Evolutionary conservation across 176 grass and related monocot genomes (phyloP).

Genomic region (Bromus sterilis): DNA sequence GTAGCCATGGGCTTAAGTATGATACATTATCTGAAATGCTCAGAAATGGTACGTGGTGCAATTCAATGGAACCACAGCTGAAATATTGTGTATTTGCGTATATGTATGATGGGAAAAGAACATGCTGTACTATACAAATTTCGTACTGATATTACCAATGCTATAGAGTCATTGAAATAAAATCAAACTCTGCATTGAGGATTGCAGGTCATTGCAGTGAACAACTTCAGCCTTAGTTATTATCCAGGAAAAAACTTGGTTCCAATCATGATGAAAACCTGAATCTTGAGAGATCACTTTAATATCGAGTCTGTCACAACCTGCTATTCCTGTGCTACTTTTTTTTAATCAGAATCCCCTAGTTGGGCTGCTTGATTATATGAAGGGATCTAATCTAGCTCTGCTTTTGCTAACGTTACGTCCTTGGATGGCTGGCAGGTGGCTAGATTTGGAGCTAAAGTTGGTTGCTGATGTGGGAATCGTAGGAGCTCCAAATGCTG

Average conservation of each 20-base stretch:
- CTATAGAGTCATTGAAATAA: background rate
- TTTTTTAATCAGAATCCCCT: background rate
- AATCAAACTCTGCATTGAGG: background rate
- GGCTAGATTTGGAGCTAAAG: slow-evolving; percentile 96
- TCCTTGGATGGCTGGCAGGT: slow-evolving; percentile 44
- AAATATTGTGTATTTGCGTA: background rate
- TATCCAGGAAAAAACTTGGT: background rate
- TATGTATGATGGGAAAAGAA: background rate
- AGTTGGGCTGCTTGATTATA: background rate
- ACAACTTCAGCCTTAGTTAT: background rate
- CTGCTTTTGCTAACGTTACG: background rate
- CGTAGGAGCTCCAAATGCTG: slow-evolving; percentile 96
- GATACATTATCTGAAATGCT: background rate
- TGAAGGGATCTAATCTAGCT: background rate
- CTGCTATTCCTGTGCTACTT: background rate
- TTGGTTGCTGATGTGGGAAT: slow-evolving; percentile 96
- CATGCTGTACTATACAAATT: background rate
- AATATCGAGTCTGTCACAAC: background rate
- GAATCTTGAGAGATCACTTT: background rate
- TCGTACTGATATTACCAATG: background rate
- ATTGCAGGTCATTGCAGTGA: slow-evolving; percentile 2
- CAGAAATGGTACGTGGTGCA: background rate
- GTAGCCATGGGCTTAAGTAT: background rate
- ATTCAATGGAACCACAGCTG: background rate
- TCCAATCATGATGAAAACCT: background rate